Evolutionary conservation across 192 early-diverging fungal species (phyloP).

Genomic region (Coemansia sp.): DNA sequence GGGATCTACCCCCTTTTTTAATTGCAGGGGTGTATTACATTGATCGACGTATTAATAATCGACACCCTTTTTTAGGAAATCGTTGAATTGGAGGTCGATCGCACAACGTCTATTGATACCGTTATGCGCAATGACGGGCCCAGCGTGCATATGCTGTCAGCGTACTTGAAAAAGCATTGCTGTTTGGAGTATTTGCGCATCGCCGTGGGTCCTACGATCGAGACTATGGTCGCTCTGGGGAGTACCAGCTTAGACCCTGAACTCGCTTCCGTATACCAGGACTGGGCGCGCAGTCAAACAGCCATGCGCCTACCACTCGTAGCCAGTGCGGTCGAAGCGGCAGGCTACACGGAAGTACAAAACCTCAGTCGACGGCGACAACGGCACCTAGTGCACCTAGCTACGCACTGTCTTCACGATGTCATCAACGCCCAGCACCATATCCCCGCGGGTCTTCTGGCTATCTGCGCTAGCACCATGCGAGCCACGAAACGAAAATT

Average conservation of each 20-base stretch:
- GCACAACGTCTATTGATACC: slow-evolving; percentile 38
- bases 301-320: slow-evolving; percentile 22
- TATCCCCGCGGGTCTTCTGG: slow-evolving; percentile 34
- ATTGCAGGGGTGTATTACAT: not conserved
- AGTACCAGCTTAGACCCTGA: slow-evolving; percentile 41
- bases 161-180: slow-evolving; percentile 31
- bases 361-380: slow-evolving; percentile 52
- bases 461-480: slow-evolving; percentile 41
- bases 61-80: slow-evolving; percentile 26
- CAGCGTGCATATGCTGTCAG: slow-evolving; percentile 46
- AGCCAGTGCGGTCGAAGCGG: slow-evolving; percentile 39
- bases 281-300: slow-evolving; percentile 40
- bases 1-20: not conserved
- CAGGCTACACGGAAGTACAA: slow-evolving; percentile 51
- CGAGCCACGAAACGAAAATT: slow-evolving; percentile 32
- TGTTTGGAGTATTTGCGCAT: slow-evolving; percentile 44
- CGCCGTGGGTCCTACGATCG: slow-evolving; percentile 42
- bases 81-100: slow-evolving; percentile 44
- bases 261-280: slow-evolving; percentile 43
- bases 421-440: slow-evolving; percentile 31
- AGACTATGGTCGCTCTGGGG: slow-evolving; percentile 35
- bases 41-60: not conserved
- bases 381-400: slow-evolving; percentile 34
- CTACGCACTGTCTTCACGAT: slow-evolving; percentile 42
- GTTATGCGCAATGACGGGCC: slow-evolving; percentile 54